A percentile compares a stretch with the other conserved stretches of the same genome.
These are phyloP conservation scores for Citrus glauca DNA, from an alignment of 345 rosid species.

Conservation along the genomic window DNA sequence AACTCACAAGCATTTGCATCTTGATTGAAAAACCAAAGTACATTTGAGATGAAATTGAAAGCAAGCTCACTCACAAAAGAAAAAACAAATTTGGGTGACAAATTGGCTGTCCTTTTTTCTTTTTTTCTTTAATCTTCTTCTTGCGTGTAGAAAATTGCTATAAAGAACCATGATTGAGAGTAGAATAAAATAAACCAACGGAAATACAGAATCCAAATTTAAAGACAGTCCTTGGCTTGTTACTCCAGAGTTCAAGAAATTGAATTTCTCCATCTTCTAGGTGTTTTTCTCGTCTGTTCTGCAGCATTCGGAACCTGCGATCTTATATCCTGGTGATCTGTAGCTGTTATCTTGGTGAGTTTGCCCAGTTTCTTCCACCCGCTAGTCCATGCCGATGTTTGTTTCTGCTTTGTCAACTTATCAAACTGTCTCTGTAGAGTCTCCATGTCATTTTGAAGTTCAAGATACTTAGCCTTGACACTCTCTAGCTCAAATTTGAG, in stretches of 20 bases:
- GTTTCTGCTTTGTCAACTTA: conserved; percentile 67
- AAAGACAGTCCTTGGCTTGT: not conserved
- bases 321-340: conserved; percentile 63
- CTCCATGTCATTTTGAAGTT: conserved; percentile 90
- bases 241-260: conserved; percentile 44
- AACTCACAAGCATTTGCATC: not conserved
- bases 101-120: not conserved
- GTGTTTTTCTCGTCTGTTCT: conserved; percentile 60
- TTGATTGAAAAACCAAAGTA: not conserved
- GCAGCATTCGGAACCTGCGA: conserved; percentile 39
- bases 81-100: conserved; percentile 8
- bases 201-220: conserved; percentile 1
- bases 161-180: not conserved
- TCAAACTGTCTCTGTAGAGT: conserved; percentile 79
- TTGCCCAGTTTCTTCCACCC: conserved; percentile 97
- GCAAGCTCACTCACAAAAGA: conserved; percentile 1
- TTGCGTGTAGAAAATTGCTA: not conserved
- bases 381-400: conserved; percentile 63
- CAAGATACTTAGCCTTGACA: conserved; percentile 75
- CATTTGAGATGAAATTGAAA: not conserved
- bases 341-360: conserved; percentile 56
- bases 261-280: conserved; percentile 96
- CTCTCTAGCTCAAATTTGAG: conserved; percentile 87
- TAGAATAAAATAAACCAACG: not conserved
- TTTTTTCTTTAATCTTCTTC: too few species aligned